Evolutionary conservation across 129 eudicot species (phyloP).

Genomic region (Solidago caesia): DNA sequence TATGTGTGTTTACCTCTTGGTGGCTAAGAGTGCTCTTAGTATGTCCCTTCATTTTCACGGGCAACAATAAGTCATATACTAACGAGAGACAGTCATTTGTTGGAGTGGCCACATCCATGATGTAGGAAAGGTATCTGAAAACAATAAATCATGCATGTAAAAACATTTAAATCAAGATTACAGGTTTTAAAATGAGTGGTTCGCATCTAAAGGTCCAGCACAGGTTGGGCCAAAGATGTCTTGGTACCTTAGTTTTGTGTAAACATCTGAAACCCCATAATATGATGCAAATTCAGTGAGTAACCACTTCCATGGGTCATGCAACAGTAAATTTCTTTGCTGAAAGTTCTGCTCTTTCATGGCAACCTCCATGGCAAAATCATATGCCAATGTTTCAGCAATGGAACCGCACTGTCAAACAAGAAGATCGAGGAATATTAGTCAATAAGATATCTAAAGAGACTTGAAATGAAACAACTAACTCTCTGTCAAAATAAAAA

Average conservation of each 20-base stretch:
- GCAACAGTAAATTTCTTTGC: slow-evolving; percentile 59
- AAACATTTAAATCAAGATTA: background rate
- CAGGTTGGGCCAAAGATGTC: background rate
- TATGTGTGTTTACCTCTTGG: slow-evolving; percentile 62
- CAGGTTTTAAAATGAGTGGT: background rate
- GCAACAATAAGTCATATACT: slow-evolving; percentile 59
- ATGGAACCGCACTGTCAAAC: slow-evolving; percentile 74
- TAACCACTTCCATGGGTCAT: slow-evolving; percentile 88
- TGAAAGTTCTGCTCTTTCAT: slow-evolving; percentile 82
- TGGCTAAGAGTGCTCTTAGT: slow-evolving; percentile 65
- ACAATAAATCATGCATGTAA: slow-evolving; percentile 13
- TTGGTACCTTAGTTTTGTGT: slow-evolving; percentile 69
- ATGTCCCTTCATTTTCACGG: slow-evolving; percentile 68
- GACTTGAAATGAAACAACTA: background rate
- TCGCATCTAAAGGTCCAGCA: background rate
- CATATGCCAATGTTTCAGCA: slow-evolving; percentile 92
- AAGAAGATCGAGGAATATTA: slow-evolving; percentile 5
- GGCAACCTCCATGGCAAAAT: slow-evolving; percentile 72
- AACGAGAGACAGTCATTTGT: slow-evolving; percentile 74
- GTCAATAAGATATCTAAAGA: slow-evolving; percentile 18
- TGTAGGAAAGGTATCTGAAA: slow-evolving; percentile 72
- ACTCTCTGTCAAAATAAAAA: background rate
- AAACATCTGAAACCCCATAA: slow-evolving; percentile 82
- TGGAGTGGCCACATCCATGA: slow-evolving; percentile 91
- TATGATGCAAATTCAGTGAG: slow-evolving; percentile 76